These are phyloP conservation scores for Coniochaeta prunicola DNA, from an alignment of 2,329 filamentous ascomycete species.

Conservation along the genomic window DNA sequence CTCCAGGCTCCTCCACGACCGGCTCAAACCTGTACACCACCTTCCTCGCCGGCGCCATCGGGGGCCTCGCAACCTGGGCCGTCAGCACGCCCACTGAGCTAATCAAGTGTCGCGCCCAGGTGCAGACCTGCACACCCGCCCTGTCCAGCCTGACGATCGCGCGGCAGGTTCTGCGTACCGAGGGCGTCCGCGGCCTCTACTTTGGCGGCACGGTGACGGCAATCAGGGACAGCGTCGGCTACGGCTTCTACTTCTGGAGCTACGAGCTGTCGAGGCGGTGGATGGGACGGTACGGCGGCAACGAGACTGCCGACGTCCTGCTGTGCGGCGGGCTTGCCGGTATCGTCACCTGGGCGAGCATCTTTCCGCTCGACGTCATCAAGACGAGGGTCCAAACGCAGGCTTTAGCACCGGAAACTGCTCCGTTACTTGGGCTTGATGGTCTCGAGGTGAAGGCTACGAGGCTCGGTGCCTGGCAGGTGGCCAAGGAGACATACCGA, in stretches of 20 bases:
- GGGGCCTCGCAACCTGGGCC: conserved; percentile 78
- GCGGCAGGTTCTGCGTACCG: conserved; percentile 47
- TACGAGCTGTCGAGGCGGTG: conserved; percentile 69
- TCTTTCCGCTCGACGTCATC: conserved; percentile 87
- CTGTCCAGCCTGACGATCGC: conserved; percentile 39
- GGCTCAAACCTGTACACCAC: conserved; percentile 55
- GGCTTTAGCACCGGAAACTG: conserved; percentile 14
- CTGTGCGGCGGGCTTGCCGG: conserved; percentile 84
- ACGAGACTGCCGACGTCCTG: conserved; percentile 55
- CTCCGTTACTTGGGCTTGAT: conserved; percentile 21
- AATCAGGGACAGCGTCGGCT: conserved; percentile 80
- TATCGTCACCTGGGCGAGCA: conserved; percentile 78
- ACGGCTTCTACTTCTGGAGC: conserved; percentile 95
- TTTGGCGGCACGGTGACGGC: conserved; percentile 76
- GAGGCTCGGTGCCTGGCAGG: conserved; percentile 47
- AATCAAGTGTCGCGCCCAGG: conserved; percentile 81
- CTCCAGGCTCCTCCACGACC: conserved; percentile 12
- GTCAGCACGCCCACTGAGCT: conserved; percentile 86
- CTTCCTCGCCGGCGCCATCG: conserved; percentile 73
- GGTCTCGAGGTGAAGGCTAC: conserved; percentile 3
- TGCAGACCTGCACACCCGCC: conserved; percentile 27
- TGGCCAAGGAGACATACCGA: conserved; percentile 60
- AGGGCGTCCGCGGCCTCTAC: conserved; percentile 67
- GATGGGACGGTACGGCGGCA: conserved; percentile 15
- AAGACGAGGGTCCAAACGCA: conserved; percentile 90